A percentile compares a stretch with the other conserved stretches of the same genome.
phyloP scores from a whole-genome alignment of 805 yeast species.

The Ogataea sp. region DNA sequence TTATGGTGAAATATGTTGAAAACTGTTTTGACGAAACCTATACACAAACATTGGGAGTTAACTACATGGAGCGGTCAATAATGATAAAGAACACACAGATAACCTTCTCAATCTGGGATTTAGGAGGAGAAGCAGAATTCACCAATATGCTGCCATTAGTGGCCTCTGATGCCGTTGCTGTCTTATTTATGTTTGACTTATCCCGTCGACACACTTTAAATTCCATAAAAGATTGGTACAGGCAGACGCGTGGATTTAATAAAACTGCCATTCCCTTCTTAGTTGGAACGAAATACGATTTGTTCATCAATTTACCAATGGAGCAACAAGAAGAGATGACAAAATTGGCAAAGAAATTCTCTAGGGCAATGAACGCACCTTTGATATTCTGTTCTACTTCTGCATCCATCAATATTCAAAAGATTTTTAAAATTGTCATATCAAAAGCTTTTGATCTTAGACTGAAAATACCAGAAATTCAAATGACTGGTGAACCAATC shows the following conservation, averaged over 20 bases:
- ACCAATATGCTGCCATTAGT: slow-evolving; percentile 93
- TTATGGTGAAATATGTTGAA: slow-evolving; percentile 97
- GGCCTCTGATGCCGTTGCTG: slow-evolving; percentile 86
- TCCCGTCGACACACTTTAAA: slow-evolving; percentile 80
- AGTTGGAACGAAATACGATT: slow-evolving; percentile 90
- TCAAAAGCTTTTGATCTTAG: slow-evolving; percentile 86
- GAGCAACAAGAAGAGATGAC: slow-evolving; percentile 83
- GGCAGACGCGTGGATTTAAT: slow-evolving; percentile 85
- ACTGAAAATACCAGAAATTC: slow-evolving; percentile 76
- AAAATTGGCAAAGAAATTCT: slow-evolving; percentile 73
- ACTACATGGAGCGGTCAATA: slow-evolving; percentile 86
- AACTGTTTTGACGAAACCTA: slow-evolving; percentile 87
- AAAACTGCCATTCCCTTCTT: slow-evolving; percentile 85
- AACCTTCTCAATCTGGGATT: slow-evolving; percentile 88
- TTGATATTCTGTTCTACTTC: slow-evolving; percentile 86
- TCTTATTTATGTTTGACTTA: slow-evolving; percentile 82
- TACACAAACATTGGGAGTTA: slow-evolving; percentile 91
- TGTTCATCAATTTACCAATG: slow-evolving; percentile 68
- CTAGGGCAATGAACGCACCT: slow-evolving; percentile 80
- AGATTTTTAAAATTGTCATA: slow-evolving; percentile 83
- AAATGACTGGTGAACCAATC: slow-evolving; percentile 85
- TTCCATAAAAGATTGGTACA: slow-evolving; percentile 91
- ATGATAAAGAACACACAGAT: slow-evolving; percentile 80
- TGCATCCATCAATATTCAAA: slow-evolving; percentile 87
- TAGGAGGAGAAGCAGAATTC: slow-evolving; percentile 93